Conservation (phyloP, 495 filamentous ascomycete genomes). For the Xylaria sp. region DNA sequence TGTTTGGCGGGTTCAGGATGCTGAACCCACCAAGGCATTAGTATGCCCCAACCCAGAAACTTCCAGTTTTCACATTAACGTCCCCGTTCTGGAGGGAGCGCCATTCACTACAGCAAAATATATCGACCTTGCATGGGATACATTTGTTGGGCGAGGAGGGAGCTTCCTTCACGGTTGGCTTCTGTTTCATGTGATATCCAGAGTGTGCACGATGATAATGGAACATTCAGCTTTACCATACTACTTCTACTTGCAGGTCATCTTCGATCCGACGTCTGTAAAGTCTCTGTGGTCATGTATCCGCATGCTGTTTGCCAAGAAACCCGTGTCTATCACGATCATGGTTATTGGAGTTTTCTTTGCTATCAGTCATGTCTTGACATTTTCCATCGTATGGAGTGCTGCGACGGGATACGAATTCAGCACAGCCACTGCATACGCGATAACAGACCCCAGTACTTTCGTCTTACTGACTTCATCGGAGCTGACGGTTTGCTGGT, state of each 20-base stretch:
- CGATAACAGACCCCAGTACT: not conserved
- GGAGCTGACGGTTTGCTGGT: too few relatives aligned
- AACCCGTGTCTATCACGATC: not conserved
- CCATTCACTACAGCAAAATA: not conserved
- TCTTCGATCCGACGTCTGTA: not conserved
- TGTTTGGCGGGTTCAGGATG: too few relatives aligned
- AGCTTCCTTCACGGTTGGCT: not conserved
- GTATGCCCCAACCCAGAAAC: too few relatives aligned
- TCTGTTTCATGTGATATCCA: not conserved
- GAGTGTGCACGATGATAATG: not conserved
- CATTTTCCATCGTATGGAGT: not conserved
- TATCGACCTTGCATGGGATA: not conserved
- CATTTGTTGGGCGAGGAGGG: not conserved
- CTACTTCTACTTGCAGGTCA: not conserved
- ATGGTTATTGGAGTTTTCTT: not conserved
- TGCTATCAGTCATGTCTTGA: not conserved
- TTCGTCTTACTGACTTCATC: too few relatives aligned
- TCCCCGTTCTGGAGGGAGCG: not conserved
- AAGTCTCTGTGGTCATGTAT: too few relatives aligned
- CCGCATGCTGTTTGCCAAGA: too few relatives aligned
- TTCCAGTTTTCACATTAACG: not conserved
- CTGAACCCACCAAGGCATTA: too few relatives aligned
- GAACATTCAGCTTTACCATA: not conserved
- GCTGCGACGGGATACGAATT: not conserved
- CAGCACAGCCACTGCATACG: not conserved